A percentile compares a stretch with the other conserved stretches of the same genome.
These are phyloP conservation scores for Fusarium sp. DNA, from an alignment of 2,329 filamentous ascomycete species.

Conservation along the genomic window DNA sequence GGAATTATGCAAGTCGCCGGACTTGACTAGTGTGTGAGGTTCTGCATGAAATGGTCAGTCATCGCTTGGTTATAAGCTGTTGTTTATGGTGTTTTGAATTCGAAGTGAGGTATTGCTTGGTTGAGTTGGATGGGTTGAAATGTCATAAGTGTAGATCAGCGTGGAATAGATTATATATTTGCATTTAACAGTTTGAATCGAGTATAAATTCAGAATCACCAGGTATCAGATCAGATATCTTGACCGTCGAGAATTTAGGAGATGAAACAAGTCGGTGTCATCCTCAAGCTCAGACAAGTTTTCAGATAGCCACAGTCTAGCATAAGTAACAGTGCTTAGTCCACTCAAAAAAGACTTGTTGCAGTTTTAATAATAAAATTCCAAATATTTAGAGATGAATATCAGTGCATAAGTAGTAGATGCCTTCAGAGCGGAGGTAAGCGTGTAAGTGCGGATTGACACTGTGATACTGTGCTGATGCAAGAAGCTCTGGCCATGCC, in stretches of 20 bases:
- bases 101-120: constrained; percentile 2
- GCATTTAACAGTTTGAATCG: not conserved
- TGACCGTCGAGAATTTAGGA: not conserved
- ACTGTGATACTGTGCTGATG: constrained; percentile 42
- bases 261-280: not conserved
- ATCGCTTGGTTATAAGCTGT: not conserved
- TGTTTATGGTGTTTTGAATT: not conserved
- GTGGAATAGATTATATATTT: constrained; percentile 13
- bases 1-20: constrained; percentile 84
- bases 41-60: not conserved
- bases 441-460: constrained; percentile 17
- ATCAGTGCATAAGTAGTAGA: not conserved
- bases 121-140: constrained; percentile 6
- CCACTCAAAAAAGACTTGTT: not conserved
- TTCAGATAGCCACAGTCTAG: not conserved
- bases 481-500: constrained; percentile 44
- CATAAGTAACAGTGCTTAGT: not conserved
- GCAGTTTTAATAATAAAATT: not conserved
- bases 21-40: constrained; percentile 55
- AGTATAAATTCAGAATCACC: not conserved
- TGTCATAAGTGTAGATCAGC: constrained; percentile 29
- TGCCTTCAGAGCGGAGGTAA: not conserved
- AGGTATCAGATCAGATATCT: not conserved
- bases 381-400: not conserved
- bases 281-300: not conserved